Base-by-base conservation (phyloP, 306 rosid genomes). In the Vachellia collinsii region DNA sequence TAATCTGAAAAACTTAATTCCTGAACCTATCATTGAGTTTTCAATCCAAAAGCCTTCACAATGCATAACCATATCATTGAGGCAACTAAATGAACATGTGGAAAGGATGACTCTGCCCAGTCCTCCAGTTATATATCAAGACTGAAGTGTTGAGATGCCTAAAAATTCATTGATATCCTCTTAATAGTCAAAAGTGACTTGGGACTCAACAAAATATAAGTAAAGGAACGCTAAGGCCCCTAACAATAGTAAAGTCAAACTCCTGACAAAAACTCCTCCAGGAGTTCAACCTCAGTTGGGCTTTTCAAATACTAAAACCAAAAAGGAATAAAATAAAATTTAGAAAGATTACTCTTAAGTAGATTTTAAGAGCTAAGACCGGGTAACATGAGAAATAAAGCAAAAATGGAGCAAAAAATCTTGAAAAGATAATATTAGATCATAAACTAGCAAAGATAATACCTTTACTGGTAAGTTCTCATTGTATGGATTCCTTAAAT, bases 401-500 rank as follows among this genome's bases (percentile, higher is more conserved):
- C 10, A 59, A 59, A 59, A 10, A n/a, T 68, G 29, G 51, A 68
- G 70, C 71, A 74, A 56, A 81, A 70, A 62, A 47, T 75, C 42
- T 83, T 74, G 63, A 5, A 29, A 64, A 23, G 85, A 67, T 75
- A 43, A 76, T 64, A 68, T 53, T 62, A 65, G 29, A 81, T 29
- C 42, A 82, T 16, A 56, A 59, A 74, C 79, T 50, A 82, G 43
- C 9, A 69, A 76, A 80, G 81, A 80, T 62, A 70, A 66, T 92
- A 96, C 99, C 99, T 96, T 96, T 56, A 96, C 99, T 36, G 99
- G 99, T 85, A 96, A 88, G 89, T 96, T 96, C 85, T 96, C 99
- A 81, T 96, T 96, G 88, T 88, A 96, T 13, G 99, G 99, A 83
- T 96, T 96, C 92, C 97, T 91, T 83, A 96, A 87, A 83, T 93